phyloP scores from a whole-genome alignment of 1,284 basidiomycete genomes.

The Rhodofomes roseus region DNA sequence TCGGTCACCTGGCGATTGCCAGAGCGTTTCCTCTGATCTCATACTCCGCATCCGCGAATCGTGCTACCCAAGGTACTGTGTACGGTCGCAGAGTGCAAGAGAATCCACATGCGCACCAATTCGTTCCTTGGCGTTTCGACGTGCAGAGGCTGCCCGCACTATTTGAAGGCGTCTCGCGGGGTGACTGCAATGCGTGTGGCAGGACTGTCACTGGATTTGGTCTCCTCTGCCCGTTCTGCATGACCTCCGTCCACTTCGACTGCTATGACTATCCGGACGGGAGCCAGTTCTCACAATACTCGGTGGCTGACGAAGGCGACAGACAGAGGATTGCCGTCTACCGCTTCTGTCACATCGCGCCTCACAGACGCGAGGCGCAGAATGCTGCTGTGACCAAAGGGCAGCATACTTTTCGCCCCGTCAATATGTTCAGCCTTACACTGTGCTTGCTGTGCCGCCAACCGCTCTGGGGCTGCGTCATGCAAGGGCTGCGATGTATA shows the following conservation, averaged over 20 bases:
- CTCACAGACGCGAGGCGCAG: slow-evolving; percentile 26
- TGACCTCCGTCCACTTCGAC: slow-evolving; percentile 63
- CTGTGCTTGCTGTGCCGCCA: slow-evolving; percentile 62
- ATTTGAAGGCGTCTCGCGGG: slow-evolving; percentile 35
- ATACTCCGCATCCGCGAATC: slow-evolving; percentile 24
- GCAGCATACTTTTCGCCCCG: slow-evolving; percentile 48
- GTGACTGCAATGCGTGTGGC: slow-evolving; percentile 53
- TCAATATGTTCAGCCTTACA: slow-evolving; percentile 70
- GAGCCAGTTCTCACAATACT: slow-evolving; percentile 51
- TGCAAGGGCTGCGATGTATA: slow-evolving; percentile 62
- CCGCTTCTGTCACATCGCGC: slow-evolving; percentile 53
- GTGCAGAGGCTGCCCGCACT: slow-evolving; percentile 24
- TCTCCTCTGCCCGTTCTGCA: slow-evolving; percentile 61
- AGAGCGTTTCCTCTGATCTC: slow-evolving; percentile 42
- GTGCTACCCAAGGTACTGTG: slow-evolving; percentile 13
- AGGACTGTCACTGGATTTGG: slow-evolving; percentile 54
- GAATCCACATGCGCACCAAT: slow-evolving; percentile 54
- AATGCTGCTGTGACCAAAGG: slow-evolving; percentile 25
- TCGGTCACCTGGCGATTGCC: slow-evolving; percentile 63
- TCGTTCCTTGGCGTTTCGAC: slow-evolving; percentile 62
- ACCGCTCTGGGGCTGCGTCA: slow-evolving; percentile 69
- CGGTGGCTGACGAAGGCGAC: slow-evolving; percentile 38
- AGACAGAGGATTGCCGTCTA: slow-evolving; percentile 55
- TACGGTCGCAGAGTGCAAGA: slow-evolving; percentile 19
- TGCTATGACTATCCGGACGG: slow-evolving; percentile 72